phyloP scores from a whole-genome alignment of 768 basidiomycete genomes.

The Chlorophyllum brunneum region DNA sequence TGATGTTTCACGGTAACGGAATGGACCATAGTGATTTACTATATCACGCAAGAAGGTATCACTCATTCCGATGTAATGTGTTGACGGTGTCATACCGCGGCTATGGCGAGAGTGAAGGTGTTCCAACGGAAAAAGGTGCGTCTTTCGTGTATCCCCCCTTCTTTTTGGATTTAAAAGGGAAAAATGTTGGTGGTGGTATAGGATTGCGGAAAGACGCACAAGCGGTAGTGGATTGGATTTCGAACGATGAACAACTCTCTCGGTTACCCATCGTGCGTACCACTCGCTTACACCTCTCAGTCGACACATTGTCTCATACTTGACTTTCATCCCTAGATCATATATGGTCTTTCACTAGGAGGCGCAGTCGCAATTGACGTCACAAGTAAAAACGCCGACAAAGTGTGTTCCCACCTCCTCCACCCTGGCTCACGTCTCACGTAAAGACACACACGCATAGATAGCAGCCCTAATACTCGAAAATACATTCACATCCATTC shows the following conservation, averaged over 20 bases:
- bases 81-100: slow-evolving; percentile 88
- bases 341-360: slow-evolving; percentile 74
- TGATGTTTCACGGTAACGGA: slow-evolving; percentile 87
- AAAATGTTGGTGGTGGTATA: slow-evolving; percentile 24
- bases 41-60: slow-evolving; percentile 63
- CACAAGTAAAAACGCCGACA: slow-evolving; percentile 61
- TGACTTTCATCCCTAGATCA: not conserved
- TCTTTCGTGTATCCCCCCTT: not conserved
- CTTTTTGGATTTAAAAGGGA: too few relatives aligned
- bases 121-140: slow-evolving; percentile 73
- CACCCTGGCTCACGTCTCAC: not conserved
- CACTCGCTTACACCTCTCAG: not conserved
- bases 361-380: slow-evolving; percentile 88
- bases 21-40: slow-evolving; percentile 73
- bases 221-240: slow-evolving; percentile 67
- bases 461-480: slow-evolving; percentile 75
- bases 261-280: slow-evolving; percentile 19
- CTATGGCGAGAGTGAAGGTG: slow-evolving; percentile 79
- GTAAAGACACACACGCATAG: slow-evolving; percentile 40
- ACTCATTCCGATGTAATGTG: slow-evolving; percentile 74
- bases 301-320: not conserved
- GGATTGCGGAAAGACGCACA: slow-evolving; percentile 80
- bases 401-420: slow-evolving; percentile 39
- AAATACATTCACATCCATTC: slow-evolving; percentile 85
- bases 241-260: slow-evolving; percentile 50